Conservation (phyloP, 2,329 filamentous ascomycete species). For the Colletotrichum eremochloae region DNA sequence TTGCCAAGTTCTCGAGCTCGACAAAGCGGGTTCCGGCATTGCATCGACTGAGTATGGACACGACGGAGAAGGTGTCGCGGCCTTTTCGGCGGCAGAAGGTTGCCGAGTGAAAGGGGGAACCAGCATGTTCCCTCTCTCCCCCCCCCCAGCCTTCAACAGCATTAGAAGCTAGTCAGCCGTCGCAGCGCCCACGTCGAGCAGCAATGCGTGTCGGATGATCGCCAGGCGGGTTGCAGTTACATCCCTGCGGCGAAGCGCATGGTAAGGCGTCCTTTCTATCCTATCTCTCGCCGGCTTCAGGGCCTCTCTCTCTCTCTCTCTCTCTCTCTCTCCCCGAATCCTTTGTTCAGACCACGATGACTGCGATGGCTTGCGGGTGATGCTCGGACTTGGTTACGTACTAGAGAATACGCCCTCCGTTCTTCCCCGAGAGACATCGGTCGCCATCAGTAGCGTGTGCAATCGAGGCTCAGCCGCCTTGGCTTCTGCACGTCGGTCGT, state of each 20-base stretch:
- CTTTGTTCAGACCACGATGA: not conserved
- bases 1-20: not conserved
- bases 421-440: not conserved
- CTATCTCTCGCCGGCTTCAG: not conserved
- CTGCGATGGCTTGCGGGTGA: not conserved
- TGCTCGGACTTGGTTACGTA: not conserved
- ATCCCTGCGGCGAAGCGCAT: not conserved
- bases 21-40: not conserved
- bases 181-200: conserved; percentile 10
- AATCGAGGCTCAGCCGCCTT: conserved; percentile 37
- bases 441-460: conserved; percentile 29
- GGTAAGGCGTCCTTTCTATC: not conserved
- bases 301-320: not conserved
- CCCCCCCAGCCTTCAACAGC: not conserved
- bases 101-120: conserved; percentile 11
- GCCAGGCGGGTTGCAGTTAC: not conserved
- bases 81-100: not conserved
- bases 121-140: conserved; percentile 26
- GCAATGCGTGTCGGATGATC: conserved; percentile 10
- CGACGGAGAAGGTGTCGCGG: not conserved
- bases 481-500: conserved; percentile 18
- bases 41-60: not conserved
- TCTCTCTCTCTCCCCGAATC: not conserved
- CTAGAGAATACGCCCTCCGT: no score
- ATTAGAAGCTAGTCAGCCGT: conserved; percentile 13